These are phyloP conservation scores for Lenzites betulinus DNA, from an alignment of 768 basidiomycete species.

Conservation along the genomic window DNA sequence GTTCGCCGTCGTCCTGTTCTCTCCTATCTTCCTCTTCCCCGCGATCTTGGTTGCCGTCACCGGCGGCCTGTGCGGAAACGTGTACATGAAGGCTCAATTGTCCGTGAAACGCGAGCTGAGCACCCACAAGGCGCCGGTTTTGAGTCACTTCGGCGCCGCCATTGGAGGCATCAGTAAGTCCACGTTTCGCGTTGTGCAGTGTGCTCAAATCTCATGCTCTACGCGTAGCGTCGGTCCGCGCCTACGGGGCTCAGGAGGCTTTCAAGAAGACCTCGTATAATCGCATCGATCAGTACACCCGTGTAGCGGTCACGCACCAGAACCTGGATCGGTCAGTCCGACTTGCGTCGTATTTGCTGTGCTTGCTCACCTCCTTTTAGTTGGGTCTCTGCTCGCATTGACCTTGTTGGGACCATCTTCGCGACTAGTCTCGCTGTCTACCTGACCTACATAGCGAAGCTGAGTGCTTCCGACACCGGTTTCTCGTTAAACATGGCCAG, in stretches of 20 bases:
- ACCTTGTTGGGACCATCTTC: slow-evolving; percentile 59
- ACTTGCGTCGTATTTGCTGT: background rate
- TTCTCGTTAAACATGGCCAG: slow-evolving; percentile 59
- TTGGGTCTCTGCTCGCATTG: slow-evolving; percentile 39
- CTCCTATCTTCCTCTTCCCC: slow-evolving; percentile 43
- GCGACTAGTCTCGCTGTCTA: slow-evolving; percentile 56
- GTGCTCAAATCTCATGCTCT: background rate
- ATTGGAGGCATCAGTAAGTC: slow-evolving; percentile 48
- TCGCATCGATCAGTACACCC: slow-evolving; percentile 56
- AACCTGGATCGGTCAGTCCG: slow-evolving; percentile 32
- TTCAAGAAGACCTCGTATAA: slow-evolving; percentile 48
- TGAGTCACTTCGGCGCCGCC: slow-evolving; percentile 53
- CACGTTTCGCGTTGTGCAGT: no score
- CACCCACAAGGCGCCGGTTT: slow-evolving; percentile 48
- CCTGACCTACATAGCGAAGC: slow-evolving; percentile 45
- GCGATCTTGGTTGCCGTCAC: slow-evolving; percentile 36
- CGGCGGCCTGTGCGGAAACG: slow-evolving; percentile 43
- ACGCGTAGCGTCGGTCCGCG: slow-evolving; percentile 55
- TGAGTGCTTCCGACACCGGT: slow-evolving; percentile 45
- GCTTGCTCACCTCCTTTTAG: background rate
- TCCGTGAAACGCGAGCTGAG: slow-evolving; percentile 58
- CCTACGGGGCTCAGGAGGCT: slow-evolving; percentile 58
- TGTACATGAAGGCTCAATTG: slow-evolving; percentile 58
- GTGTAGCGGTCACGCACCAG: slow-evolving; percentile 49
- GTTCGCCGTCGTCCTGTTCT: slow-evolving; percentile 39